These are phyloP conservation scores for Ceriops zippeliana DNA, from an alignment of 345 rosid genomes.

Conservation along the genomic window DNA sequence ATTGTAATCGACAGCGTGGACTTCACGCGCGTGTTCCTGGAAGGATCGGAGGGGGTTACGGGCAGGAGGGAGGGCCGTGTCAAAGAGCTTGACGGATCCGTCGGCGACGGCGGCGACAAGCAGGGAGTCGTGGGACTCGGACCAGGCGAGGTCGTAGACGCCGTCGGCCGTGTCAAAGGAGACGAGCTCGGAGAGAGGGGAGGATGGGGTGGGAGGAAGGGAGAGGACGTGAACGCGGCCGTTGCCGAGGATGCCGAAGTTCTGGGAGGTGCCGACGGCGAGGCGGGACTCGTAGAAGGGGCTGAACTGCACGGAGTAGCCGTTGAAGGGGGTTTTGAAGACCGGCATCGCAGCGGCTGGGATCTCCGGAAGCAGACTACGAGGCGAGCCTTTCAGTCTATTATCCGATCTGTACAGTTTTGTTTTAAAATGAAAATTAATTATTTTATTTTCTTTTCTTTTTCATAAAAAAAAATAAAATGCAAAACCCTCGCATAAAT, in stretches of 20 bases:
- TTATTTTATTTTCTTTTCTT: too few relatives aligned
- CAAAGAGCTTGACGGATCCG: conserved; percentile 86
- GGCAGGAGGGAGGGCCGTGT: conserved; percentile 64
- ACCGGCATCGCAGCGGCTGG: conserved; percentile 46
- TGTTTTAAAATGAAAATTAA: too few relatives aligned
- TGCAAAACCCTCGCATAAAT: too few relatives aligned
- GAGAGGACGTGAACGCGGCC: conserved; percentile 86
- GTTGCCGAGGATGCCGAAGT: conserved; percentile 92
- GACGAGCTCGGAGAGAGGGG: conserved; percentile 45
- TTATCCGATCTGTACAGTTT: too few relatives aligned
- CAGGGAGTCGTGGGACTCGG: conserved; percentile 91
- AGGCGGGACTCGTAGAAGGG: conserved; percentile 85
- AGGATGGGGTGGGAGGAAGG: conserved; percentile 53
- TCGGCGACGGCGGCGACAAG: conserved; percentile 76
- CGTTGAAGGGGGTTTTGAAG: conserved; percentile 78
- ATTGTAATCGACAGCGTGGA: conserved; percentile 72
- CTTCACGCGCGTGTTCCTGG: conserved; percentile 92
- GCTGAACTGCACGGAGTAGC: conserved; percentile 85
- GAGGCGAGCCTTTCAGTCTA: too few relatives aligned
- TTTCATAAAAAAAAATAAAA: too few relatives aligned
- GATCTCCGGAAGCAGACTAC: background rate
- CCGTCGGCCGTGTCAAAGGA: conserved; percentile 86
- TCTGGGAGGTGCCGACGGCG: conserved; percentile 87
- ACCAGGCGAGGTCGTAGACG: conserved; percentile 84
- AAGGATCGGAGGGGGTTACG: conserved; percentile 74